Base-by-base conservation (phyloP, 2,329 filamentous ascomycete species). In the Leptoxyphium fumago region DNA sequence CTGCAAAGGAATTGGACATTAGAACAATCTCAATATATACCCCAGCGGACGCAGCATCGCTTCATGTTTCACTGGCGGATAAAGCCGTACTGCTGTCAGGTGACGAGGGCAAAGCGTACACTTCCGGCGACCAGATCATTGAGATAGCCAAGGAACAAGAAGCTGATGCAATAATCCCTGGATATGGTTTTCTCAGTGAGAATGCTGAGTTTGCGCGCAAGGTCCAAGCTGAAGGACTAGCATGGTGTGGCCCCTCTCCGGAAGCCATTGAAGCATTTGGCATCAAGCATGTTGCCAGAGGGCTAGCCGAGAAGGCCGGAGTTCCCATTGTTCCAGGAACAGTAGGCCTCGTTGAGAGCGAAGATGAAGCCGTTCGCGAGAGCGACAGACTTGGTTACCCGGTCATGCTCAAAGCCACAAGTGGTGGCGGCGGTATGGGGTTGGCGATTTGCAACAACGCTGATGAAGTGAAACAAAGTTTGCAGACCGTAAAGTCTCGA, bases 341-440 rank as follows among this genome's bases (percentile, higher is more conserved):
- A 0, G 61, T 66, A 48, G 70, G 69, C 0, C 56, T 75, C 0
- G 64, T 74, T 3, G 58, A 60, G 13, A 64, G 57, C 43, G 68
- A 67, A 45, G 63, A 72, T n/a, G 67, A 69, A 44, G 71, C 70
- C 29, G 59, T 67, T 1, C 54, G 56, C 28, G 63, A 66, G 38
- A 64, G 68, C 1, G 61, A 67, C 40, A 54, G 55, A 15, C 59
- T 74, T 32, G 69, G 71, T 0, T 75, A 65, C 49, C 72, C 72
- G 1, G 67, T 73, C 46, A 73, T 56, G 70, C 64, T 55, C 53
- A 94, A 94, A 69, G 56, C 56, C 8, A 65, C 63, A 2, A 60
- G 59, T 8, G 63, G 62, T 5, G 84, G 86, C 29, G 86, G 85
- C 40, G 85, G 86, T 21, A 93, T 91, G 71, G 86, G 86, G 2